Conservation (phyloP, 495 filamentous ascomycete genomes). For the Podospora conica region DNA sequence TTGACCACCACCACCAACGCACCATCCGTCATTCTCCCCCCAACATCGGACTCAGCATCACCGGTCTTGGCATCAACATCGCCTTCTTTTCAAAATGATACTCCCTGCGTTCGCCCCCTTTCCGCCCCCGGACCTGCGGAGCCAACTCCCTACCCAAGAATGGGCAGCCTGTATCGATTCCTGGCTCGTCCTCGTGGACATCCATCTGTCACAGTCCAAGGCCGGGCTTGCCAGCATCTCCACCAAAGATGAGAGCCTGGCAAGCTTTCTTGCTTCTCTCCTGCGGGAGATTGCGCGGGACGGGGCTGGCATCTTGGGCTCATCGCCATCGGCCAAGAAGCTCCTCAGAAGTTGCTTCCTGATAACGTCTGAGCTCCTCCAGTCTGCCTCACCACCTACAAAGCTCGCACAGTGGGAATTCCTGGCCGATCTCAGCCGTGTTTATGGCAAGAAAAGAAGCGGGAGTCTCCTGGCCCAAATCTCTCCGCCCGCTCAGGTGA, state of each 20-base stretch:
- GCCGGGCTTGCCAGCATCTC: conserved; percentile 46
- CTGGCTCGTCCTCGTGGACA: conserved; percentile 61
- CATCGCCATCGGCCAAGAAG: conserved; percentile 40
- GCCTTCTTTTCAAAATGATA: conserved; percentile 18
- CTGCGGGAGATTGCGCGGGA: conserved; percentile 44
- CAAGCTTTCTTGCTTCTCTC: conserved; percentile 57
- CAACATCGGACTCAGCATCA: conserved; percentile 3
- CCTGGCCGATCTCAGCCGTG: conserved; percentile 49
- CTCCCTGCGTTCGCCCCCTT: conserved; percentile 70
- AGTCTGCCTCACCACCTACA: conserved; percentile 36
- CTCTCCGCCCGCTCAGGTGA: conserved; percentile 29
- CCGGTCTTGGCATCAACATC: conserved; percentile 3
- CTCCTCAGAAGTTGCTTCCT: conserved; percentile 60
- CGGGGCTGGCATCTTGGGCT: conserved; percentile 35
- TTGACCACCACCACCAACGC: background rate
- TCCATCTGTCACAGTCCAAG: conserved; percentile 54
- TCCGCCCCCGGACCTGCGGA: conserved; percentile 61
- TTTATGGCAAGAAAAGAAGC: conserved; percentile 48
- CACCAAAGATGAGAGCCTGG: conserved; percentile 48
- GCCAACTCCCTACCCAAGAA: conserved; percentile 58
- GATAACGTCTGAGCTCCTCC: conserved; percentile 47
- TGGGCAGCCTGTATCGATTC: conserved; percentile 75
- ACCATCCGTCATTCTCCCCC: background rate
- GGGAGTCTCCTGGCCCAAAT: conserved; percentile 24
- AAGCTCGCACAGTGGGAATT: conserved; percentile 50